Evolutionary conservation across 2,329 filamentous ascomycete genomes (phyloP).

Genomic region (Aureobasidium sp.): DNA sequence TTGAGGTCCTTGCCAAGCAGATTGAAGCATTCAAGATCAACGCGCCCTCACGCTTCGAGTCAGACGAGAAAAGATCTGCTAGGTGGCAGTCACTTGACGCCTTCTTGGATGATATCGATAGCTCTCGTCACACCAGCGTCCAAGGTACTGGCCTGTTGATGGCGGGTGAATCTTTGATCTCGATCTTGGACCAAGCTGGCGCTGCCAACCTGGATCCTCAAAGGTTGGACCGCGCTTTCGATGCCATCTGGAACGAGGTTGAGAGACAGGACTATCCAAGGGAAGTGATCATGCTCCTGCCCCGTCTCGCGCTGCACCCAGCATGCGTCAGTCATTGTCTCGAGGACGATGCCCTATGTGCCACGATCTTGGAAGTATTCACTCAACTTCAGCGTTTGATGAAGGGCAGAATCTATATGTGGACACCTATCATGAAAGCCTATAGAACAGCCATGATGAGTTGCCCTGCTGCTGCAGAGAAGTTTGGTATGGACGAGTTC

Average conservation of each 20-base stretch:
- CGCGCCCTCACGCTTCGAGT: not conserved
- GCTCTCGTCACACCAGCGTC: slow-evolving; percentile 23
- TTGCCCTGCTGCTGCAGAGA: slow-evolving; percentile 20
- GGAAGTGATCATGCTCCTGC: slow-evolving; percentile 29
- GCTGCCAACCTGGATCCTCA: not conserved
- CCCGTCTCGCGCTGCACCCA: slow-evolving; percentile 30
- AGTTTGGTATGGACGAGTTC: slow-evolving; percentile 31
- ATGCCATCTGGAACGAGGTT: slow-evolving; percentile 38
- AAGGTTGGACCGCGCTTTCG: slow-evolving; percentile 14
- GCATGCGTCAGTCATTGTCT: slow-evolving; percentile 19
- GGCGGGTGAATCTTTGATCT: slow-evolving; percentile 20
- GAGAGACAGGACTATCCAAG: slow-evolving; percentile 40
- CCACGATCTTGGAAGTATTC: slow-evolving; percentile 7
- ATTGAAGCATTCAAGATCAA: not conserved
- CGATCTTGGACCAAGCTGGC: slow-evolving; percentile 17
- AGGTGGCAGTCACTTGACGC: slow-evolving; percentile 15
- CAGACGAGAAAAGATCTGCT: not conserved
- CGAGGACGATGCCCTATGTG: not conserved
- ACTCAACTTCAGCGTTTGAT: slow-evolving; percentile 15
- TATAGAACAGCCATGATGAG: slow-evolving; percentile 18
- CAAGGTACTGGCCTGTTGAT: slow-evolving; percentile 22
- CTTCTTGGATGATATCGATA: slow-evolving; percentile 21
- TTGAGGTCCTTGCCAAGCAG: not conserved
- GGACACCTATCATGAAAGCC: slow-evolving; percentile 21
- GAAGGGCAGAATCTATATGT: slow-evolving; percentile 23